phyloP scores from a whole-genome alignment of 2,329 filamentous ascomycete species.

The Xylaria sp. region DNA sequence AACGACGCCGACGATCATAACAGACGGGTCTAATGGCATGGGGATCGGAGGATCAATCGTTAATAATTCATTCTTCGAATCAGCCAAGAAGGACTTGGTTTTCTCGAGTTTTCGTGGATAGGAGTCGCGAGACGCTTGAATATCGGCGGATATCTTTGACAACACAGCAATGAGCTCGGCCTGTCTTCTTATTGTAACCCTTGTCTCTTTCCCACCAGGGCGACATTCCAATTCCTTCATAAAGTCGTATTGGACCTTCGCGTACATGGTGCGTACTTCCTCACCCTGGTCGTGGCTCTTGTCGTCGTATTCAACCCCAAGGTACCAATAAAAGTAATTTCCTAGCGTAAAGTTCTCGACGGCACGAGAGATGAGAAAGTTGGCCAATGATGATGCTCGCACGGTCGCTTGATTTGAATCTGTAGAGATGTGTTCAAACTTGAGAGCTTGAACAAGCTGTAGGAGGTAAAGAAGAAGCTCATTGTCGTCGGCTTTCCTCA shows the following conservation, averaged over 20 bases:
- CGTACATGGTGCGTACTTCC: slow-evolving; percentile 85
- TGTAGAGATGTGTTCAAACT: slow-evolving; percentile 83
- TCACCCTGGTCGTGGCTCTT: slow-evolving; percentile 78
- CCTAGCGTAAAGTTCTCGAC: slow-evolving; percentile 89
- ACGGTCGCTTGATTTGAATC: slow-evolving; percentile 68
- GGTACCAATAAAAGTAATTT: slow-evolving; percentile 97
- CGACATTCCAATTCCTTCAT: slow-evolving; percentile 85
- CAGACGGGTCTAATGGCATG: slow-evolving; percentile 85
- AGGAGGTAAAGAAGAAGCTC: slow-evolving; percentile 91
- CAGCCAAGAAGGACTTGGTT: slow-evolving; percentile 84
- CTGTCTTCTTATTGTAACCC: slow-evolving; percentile 83
- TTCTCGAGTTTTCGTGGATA: slow-evolving; percentile 84
- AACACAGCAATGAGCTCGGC: slow-evolving; percentile 89
- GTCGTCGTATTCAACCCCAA: slow-evolving; percentile 98
- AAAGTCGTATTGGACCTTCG: slow-evolving; percentile 94
- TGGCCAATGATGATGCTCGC: slow-evolving; percentile 83
- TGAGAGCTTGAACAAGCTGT: slow-evolving; percentile 94
- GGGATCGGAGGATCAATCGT: slow-evolving; percentile 87
- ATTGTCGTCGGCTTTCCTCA: slow-evolving; percentile 91
- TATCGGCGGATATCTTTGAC: slow-evolving; percentile 88
- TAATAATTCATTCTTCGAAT: slow-evolving; percentile 89
- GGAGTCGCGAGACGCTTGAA: slow-evolving; percentile 82
- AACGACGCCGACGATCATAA: slow-evolving; percentile 81
- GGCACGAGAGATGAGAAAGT: slow-evolving; percentile 88
- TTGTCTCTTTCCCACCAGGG: slow-evolving; percentile 75